Evolutionary conservation across 1,139 yeast species (phyloP).

Genomic region (Saccharomyces pastorianus): DNA sequence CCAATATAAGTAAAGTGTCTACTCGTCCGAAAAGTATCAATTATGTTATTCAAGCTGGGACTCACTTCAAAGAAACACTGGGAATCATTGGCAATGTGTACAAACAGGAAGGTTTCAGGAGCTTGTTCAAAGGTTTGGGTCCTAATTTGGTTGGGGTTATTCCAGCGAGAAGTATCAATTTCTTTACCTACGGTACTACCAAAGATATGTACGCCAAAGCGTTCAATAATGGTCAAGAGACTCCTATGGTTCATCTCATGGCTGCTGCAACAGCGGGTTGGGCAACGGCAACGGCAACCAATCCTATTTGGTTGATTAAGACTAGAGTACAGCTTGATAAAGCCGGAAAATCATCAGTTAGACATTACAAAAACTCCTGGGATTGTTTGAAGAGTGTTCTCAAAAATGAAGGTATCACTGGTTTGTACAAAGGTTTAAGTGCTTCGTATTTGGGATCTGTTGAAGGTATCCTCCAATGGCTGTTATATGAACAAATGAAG

Average conservation of each 20-base stretch:
- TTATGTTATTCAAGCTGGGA: conserved; percentile 39
- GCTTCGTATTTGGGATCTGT: conserved; percentile 93
- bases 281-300: conserved; percentile 94
- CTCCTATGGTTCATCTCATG: conserved; percentile 75
- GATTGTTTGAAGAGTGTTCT: conserved; percentile 73
- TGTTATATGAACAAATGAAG: conserved; percentile 94
- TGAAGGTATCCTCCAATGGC: conserved; percentile 95
- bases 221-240: conserved; percentile 67
- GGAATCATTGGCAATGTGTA: conserved; percentile 63
- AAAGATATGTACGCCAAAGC: conserved; percentile 61
- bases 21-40: conserved; percentile 16
- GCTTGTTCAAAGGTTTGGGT: conserved; percentile 89
- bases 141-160: conserved; percentile 97
- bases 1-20: conserved; percentile 2
- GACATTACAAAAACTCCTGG: conserved; percentile 66
- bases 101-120: conserved; percentile 68
- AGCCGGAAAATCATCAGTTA: conserved; percentile 30
- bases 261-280: conserved; percentile 94
- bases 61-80: conserved; percentile 79
- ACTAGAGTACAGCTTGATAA: conserved; percentile 90
- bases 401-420: conserved; percentile 66
- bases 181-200: conserved; percentile 89
- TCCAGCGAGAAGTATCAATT: conserved; percentile 94
- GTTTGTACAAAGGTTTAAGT: conserved; percentile 80
- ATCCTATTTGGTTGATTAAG: conserved; percentile 97